Evolutionary conservation across 2,329 filamentous ascomycete species (phyloP), one percentile per base, ranked within the genome.

Genomic region (Biscogniauxia sp.): DNA sequence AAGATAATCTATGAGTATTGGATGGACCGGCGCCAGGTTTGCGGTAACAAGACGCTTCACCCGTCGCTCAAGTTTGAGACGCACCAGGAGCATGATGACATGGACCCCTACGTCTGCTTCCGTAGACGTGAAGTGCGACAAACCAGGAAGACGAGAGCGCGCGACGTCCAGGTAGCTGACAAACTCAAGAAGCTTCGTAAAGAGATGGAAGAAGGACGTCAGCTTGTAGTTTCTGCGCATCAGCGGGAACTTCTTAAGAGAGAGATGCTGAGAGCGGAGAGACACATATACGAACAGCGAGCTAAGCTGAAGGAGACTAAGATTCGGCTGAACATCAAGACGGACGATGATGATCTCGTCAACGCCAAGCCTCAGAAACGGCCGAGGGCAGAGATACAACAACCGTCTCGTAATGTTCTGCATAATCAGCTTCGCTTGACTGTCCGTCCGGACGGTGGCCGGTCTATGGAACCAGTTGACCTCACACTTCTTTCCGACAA

Each of bases 81-180:
- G 53, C 92, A 95, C 65, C 90, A 92, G 73, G 94, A 98, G 66
- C 96, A 89, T 63, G 95, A 99, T 75, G 95, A 99, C 74, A 87
- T 91, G 70, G 95, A 99, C 77, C 95, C 95, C 54, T 99, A 97
- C 78, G 93, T 99, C 71, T 99, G 95, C 78, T 99, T 99, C 85
- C 88, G 95, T 73, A 88, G 95, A 69, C 91, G 95, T 65, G 95
- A 99, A 77, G 91, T 96, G 53, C 89, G 95, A 60, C 92, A 96
- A 75, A 94, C 93, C 55, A 90, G 95, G 69, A 99, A 98, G 79
- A 99, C 95, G 45, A 86, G 95, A 72, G 92, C 92, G 68, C 88
- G 95, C 72, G 95, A 99, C 79, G 92, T 92, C 41, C 94, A 97
- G 77, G 92, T 94, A 70, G 92, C 91, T 58, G 95, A 99, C 74